Evolutionary conservation across 2,329 filamentous ascomycete genomes (phyloP).

Genomic region (Septoria petroselini): DNA sequence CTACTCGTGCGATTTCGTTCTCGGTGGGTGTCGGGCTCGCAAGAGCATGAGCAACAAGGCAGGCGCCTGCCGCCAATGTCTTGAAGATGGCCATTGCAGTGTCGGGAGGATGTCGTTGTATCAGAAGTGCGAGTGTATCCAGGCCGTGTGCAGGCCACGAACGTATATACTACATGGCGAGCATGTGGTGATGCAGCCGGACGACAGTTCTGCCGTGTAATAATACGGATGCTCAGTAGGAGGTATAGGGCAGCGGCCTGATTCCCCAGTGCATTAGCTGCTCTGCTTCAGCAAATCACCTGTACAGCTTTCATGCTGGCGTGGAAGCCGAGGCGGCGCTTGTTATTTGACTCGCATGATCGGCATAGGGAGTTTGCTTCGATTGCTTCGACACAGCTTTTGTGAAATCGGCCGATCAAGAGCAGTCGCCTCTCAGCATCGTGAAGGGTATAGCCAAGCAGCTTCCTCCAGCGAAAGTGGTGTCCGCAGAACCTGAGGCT

Average conservation of each 20-base stretch:
- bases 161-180: too few relatives aligned
- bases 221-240: too few relatives aligned
- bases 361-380: slow-evolving; percentile 5
- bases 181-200: too few relatives aligned
- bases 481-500: too few relatives aligned
- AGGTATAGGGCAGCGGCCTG: too few relatives aligned
- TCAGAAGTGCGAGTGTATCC: not conserved
- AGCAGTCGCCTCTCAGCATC: too few relatives aligned
- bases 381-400: too few relatives aligned
- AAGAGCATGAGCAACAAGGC: slow-evolving; percentile 16
- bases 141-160: not conserved
- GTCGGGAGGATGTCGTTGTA: not conserved
- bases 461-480: too few relatives aligned
- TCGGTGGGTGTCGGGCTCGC: slow-evolving; percentile 23
- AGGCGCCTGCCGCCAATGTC: slow-evolving; percentile 9
- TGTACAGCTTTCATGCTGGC: not conserved
- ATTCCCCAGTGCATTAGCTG: slow-evolving; percentile 10
- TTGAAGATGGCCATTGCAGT: slow-evolving; percentile 10
- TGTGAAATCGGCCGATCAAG: too few relatives aligned
- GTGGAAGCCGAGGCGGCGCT: slow-evolving; percentile 2
- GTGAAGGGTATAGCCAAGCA: too few relatives aligned
- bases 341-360: not conserved
- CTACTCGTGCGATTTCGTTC: slow-evolving; percentile 10
- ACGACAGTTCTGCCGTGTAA: not conserved
- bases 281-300: not conserved